phyloP scores from a whole-genome alignment of 176 grass and related monocot species.

The Oryza meyeriana region DNA sequence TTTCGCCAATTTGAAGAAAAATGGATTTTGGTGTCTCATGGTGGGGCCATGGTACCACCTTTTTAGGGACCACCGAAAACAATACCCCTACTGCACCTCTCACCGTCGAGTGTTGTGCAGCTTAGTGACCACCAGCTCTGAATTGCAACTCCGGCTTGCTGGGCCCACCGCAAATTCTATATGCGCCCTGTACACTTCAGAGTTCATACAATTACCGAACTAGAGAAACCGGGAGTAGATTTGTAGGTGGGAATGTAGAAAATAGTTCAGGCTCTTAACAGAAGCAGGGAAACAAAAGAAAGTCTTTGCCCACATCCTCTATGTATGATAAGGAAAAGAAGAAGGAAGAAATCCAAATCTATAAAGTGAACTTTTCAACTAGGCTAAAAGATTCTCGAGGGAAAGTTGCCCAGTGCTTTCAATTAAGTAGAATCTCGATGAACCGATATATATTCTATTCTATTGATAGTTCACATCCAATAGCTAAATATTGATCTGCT shows the following conservation, averaged over 20 bases:
- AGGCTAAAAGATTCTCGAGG: constrained; percentile 3
- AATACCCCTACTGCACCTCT: background rate
- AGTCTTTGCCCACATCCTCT: background rate
- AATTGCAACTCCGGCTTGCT: constrained; percentile 24
- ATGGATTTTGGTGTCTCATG: background rate
- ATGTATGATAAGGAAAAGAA: background rate
- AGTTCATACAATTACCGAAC: background rate
- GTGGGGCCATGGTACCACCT: constrained; percentile 14
- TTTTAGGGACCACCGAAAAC: constrained; percentile 13
- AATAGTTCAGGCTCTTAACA: background rate
- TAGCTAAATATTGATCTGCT: background rate
- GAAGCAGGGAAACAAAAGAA: background rate
- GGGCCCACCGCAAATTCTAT: background rate
- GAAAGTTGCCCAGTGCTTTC: background rate
- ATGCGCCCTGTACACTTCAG: constrained; percentile 7
- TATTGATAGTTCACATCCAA: background rate
- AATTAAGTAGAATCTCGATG: constrained; percentile 16
- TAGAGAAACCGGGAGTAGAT: background rate
- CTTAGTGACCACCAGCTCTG: constrained; percentile 35
- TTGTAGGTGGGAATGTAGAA: background rate
- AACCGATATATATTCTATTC: background rate
- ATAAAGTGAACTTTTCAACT: background rate
- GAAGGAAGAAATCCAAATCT: background rate
- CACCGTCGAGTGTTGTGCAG: background rate
- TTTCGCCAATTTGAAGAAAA: background rate